Conservation (phyloP, 805 yeast genomes). For the Brettanomyces sp. region DNA sequence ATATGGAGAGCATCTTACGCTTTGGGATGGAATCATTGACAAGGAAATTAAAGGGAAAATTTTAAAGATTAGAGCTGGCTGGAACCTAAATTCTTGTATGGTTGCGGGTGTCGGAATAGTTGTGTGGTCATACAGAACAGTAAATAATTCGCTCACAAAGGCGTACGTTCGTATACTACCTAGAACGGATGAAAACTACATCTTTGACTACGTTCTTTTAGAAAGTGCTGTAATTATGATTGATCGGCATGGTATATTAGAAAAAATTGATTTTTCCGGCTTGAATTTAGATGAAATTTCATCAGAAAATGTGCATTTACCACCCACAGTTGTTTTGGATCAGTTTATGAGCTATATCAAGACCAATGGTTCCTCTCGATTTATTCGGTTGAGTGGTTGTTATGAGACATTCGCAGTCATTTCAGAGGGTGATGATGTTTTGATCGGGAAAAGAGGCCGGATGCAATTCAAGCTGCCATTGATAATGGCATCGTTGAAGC, state of each 20-base stretch:
- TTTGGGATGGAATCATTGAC: constrained; percentile 21
- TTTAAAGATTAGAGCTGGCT: constrained; percentile 51
- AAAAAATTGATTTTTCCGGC: constrained; percentile 25
- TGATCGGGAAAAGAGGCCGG: constrained; percentile 27
- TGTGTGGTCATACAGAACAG: constrained; percentile 38
- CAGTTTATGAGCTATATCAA: constrained; percentile 23
- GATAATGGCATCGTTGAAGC: constrained; percentile 33
- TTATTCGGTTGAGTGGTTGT: constrained; percentile 46
- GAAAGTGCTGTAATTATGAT: constrained; percentile 43
- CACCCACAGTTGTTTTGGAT: not conserved
- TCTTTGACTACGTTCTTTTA: constrained; percentile 49
- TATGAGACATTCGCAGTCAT: constrained; percentile 46
- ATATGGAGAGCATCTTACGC: constrained; percentile 35
- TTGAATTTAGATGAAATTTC: constrained; percentile 2
- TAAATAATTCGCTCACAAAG: constrained; percentile 11
- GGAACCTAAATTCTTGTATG: constrained; percentile 49
- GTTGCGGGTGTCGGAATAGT: constrained; percentile 44
- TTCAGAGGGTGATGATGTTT: constrained; percentile 39
- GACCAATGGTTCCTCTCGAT: constrained; percentile 25
- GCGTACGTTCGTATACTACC: constrained; percentile 26
- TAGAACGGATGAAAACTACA: constrained; percentile 23
- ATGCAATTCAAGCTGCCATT: constrained; percentile 22
- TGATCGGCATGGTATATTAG: constrained; percentile 32
- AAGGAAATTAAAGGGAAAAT: constrained; percentile 20
- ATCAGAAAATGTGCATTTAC: not conserved